These are phyloP conservation scores for Notholithocarpus densiflorus DNA, from an alignment of 306 rosid genomes.

Conservation along the genomic window DNA sequence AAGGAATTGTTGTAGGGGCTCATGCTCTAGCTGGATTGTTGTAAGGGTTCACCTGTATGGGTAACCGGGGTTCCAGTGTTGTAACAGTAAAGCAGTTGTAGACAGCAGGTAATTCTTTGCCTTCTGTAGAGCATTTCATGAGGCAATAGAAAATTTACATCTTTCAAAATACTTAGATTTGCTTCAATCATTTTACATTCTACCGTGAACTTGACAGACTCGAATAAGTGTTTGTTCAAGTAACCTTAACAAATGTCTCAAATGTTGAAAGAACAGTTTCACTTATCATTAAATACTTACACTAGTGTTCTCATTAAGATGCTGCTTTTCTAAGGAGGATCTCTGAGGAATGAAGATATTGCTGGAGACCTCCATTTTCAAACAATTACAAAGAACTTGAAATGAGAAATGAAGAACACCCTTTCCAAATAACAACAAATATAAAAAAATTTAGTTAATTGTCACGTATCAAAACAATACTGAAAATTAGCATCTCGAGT, in stretches of 20 bases:
- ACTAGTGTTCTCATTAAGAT: no score
- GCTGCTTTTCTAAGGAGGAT: no score
- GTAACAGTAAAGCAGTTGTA: slow-evolving; percentile 60
- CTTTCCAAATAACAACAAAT: no score
- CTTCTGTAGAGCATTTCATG: slow-evolving; percentile 35
- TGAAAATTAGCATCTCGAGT: no score
- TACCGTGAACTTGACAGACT: neutral
- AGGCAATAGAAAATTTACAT: slow-evolving; percentile 40
- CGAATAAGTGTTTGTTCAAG: neutral
- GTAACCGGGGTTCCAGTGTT: slow-evolving; percentile 49
- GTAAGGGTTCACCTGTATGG: slow-evolving; percentile 18
- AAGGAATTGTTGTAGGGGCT: slow-evolving; percentile 38
- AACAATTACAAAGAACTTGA: no score
- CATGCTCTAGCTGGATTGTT: slow-evolving; percentile 25
- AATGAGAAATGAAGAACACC: no score
- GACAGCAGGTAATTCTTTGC: slow-evolving; percentile 54
- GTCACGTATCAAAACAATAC: no score
- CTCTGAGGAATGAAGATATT: no score
- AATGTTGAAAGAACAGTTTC: neutral
- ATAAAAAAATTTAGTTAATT: no score
- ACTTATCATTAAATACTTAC: neutral
- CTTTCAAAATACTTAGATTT: neutral
- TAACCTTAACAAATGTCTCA: neutral
- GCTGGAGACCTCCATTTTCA: no score
- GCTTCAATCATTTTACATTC: neutral